A percentile compares a stretch with the other conserved stretches of the same genome.
These are phyloP conservation scores for Salix purpurea DNA, from an alignment of 345 rosid genomes.

Conservation along the genomic window DNA sequence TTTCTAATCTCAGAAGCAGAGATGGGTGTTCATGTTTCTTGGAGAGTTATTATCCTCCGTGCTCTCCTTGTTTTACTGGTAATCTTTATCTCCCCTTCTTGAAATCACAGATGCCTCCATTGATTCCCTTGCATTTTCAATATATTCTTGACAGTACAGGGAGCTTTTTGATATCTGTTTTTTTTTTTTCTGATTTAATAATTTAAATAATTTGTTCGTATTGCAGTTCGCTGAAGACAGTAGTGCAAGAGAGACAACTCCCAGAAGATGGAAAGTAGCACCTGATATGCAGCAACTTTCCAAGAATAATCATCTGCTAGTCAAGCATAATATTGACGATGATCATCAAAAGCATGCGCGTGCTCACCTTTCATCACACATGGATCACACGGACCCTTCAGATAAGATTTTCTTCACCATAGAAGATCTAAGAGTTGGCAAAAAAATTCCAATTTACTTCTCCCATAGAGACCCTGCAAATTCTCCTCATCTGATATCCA, in stretches of 20 bases:
- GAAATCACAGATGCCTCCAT: neutral
- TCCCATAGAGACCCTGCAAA: conserved; percentile 29
- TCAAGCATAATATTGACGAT: neutral
- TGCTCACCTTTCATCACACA: neutral
- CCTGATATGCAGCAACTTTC: neutral
- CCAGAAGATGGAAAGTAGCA: neutral
- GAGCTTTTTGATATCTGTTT: neutral
- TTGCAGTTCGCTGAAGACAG: conserved; percentile 10
- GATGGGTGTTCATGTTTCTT: neutral
- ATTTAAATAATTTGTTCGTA: neutral
- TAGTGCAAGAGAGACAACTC: conserved; percentile 4
- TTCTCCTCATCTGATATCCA: conserved; percentile 49
- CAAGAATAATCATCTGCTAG: neutral
- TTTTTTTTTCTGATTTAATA: neutral
- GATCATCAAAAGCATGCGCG: neutral
- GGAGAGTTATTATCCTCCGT: neutral
- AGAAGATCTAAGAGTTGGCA: conserved; percentile 45
- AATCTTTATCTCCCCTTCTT: neutral
- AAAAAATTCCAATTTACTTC: conserved; percentile 36
- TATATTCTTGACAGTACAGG: neutral
- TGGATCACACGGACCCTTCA: conserved; percentile 35
- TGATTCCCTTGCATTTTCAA: neutral
- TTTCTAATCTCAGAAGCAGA: neutral
- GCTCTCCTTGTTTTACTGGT: conserved; percentile 13
- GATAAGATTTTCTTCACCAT: conserved; percentile 43